phyloP scores from a whole-genome alignment of 768 basidiomycete genomes.

The Termitomyces sp. region DNA sequence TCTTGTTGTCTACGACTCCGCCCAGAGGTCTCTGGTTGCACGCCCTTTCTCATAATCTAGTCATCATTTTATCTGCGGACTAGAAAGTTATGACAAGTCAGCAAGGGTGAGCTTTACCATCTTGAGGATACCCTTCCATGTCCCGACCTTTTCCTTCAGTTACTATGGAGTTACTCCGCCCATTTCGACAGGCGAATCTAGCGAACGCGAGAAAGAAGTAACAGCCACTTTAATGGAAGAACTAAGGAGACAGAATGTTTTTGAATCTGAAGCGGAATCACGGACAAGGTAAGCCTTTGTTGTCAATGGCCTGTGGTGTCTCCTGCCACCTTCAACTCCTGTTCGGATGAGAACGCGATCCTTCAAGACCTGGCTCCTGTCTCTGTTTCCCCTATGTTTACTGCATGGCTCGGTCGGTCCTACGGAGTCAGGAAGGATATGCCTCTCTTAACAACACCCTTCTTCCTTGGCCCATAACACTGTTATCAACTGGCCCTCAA shows the following conservation, averaged over 20 bases:
- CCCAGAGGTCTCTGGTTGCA: not conserved
- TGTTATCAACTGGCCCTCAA: slow-evolving; percentile 11
- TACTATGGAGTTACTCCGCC: slow-evolving; percentile 83
- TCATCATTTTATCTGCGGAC: not conserved
- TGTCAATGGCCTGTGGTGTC: slow-evolving; percentile 5
- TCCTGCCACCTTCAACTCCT: slow-evolving; percentile 4
- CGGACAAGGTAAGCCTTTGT: slow-evolving; percentile 67
- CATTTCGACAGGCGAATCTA: slow-evolving; percentile 73
- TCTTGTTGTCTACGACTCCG: slow-evolving; percentile 6
- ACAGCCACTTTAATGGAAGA: slow-evolving; percentile 87
- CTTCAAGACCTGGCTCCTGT: slow-evolving; percentile 5
- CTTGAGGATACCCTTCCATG: not conserved
- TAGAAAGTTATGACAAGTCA: slow-evolving; percentile 9
- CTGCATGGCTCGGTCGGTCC: not conserved
- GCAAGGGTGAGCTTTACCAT: slow-evolving; percentile 23
- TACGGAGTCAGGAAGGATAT: slow-evolving; percentile 6
- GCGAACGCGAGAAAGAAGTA: slow-evolving; percentile 74
- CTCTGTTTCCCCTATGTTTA: not conserved
- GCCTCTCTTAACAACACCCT: slow-evolving; percentile 5
- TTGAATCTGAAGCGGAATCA: slow-evolving; percentile 86
- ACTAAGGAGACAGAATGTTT: slow-evolving; percentile 76
- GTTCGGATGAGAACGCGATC: slow-evolving; percentile 6
- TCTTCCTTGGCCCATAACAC: not conserved
- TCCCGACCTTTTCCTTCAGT: slow-evolving; percentile 29
- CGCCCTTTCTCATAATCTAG: not conserved